Evolutionary conservation across 2,329 filamentous ascomycete genomes (phyloP), one percentile per base, ranked within the genome.

Genomic region (Beauveria rudraprayagi): DNA sequence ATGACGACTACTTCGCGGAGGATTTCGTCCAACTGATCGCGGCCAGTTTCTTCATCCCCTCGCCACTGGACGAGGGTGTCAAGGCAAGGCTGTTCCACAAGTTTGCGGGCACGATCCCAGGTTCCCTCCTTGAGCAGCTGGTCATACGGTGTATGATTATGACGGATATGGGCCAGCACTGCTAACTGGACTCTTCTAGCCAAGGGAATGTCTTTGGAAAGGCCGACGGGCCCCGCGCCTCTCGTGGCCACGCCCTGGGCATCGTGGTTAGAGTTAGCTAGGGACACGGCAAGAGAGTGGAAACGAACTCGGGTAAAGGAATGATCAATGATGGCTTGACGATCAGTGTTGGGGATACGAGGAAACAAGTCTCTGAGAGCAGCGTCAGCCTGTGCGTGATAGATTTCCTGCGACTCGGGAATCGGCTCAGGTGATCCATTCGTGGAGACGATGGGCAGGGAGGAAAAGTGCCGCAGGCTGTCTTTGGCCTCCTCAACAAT

Each of bases 1-100:
- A 88, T 86, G 67, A 87, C 81, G 58, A 88, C 83, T 11, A 88
- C 83, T 70, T 88, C 85, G 56, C 83, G 79, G 40, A 88, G 75
- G 61, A 88, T 86, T 68, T 88, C 84, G 62, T 88, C 85, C 17
- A 88, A 77, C 69, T 87, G 83, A 66, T 88, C 85, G 54, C 85
- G 82, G 28, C 85, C 85, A 19, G 81, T 87, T 70, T 88, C 85
- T 70, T 88, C 85, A 66, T 88, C 85, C 60, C 85, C 85, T 75
- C 85, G 84, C 85, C 85, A 88, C 81, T 87, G 87, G 77, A 87
- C 81, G 70, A 88, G 81, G 58, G 84, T 77, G 65, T 87, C 85
- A 51, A 88, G 75, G 64, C 85, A 88, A 16, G 84, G 74, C 37
- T 78, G 72, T 66, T 87, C 83, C 50, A 87, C 84, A 46, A 79